Conservation (phyloP, 495 filamentous ascomycete genomes). For the Aspergillus steynii region DNA sequence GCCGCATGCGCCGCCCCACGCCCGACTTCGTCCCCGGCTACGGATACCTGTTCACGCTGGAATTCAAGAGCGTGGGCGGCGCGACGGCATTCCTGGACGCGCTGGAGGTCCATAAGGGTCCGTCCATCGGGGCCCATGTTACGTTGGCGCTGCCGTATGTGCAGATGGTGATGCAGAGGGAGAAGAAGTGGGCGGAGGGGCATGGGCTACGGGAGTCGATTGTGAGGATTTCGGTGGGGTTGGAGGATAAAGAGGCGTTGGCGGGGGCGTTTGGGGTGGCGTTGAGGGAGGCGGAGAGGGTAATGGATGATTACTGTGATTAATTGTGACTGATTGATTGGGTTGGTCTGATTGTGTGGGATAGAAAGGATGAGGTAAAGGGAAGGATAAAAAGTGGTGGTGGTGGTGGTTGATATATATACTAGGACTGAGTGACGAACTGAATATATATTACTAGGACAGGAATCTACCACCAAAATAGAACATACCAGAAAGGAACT, state of each 20-base stretch:
- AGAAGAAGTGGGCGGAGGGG: conserved; percentile 20
- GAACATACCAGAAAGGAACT: neutral
- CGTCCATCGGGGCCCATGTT: conserved; percentile 22
- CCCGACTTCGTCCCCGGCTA: conserved; percentile 31
- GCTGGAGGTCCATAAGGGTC: conserved; percentile 22
- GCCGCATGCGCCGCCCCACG: conserved; percentile 29
- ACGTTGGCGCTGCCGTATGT: conserved; percentile 27
- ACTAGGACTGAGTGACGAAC: neutral
- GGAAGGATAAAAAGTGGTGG: no score
- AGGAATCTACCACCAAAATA: neutral
- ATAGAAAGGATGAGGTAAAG: no score
- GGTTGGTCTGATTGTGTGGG: no score
- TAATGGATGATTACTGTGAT: no score
- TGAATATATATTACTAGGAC: neutral
- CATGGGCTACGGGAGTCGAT: conserved; percentile 24
- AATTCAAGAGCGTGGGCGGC: conserved; percentile 35
- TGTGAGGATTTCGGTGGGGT: conserved; percentile 25
- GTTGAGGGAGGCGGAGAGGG: no score
- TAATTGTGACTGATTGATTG: no score
- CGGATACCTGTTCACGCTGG: conserved; percentile 35
- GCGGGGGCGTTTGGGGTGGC: no score
- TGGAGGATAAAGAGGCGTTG: conserved; percentile 11
- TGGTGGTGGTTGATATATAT: no score
- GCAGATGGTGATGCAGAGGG: conserved; percentile 18
- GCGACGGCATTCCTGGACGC: conserved; percentile 22